phyloP scores from a whole-genome alignment of 2,329 filamentous ascomycete species.

The Aspergillus latus region DNA sequence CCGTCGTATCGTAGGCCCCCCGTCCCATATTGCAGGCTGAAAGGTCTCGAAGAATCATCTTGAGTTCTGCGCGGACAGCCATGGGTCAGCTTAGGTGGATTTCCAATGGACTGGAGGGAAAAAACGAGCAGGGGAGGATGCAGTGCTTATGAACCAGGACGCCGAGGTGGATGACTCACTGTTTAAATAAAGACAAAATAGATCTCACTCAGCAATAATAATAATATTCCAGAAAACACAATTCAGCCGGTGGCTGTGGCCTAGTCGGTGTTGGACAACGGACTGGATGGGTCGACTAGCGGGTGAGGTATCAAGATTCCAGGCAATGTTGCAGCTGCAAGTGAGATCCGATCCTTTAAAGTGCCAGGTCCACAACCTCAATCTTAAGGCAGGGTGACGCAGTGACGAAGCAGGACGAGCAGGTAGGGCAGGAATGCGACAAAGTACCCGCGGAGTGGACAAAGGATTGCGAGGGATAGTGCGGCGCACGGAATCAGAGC shows the following conservation, averaged over 20 bases:
- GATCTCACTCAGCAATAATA: constrained; percentile 5
- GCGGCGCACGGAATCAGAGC: constrained; percentile 19
- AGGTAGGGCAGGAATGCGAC: constrained; percentile 32
- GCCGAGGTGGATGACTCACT: constrained; percentile 8
- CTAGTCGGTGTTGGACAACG: constrained; percentile 21
- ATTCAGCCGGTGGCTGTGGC: constrained; percentile 14
- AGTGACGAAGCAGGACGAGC: constrained; percentile 21
- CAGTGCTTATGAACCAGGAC: not conserved
- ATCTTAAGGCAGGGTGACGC: constrained; percentile 22
- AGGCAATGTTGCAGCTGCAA: constrained; percentile 33
- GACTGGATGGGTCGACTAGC: constrained; percentile 19
- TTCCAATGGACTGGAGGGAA: constrained; percentile 2
- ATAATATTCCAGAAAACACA: constrained; percentile 15
- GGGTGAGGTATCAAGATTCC: constrained; percentile 23
- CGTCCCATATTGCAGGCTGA: constrained; percentile 51
- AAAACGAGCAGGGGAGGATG: not conserved
- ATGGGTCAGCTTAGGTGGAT: constrained; percentile 28
- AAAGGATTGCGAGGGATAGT: constrained; percentile 22
- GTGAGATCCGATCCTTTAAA: constrained; percentile 40
- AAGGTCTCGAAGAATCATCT: constrained; percentile 44
- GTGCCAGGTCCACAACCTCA: constrained; percentile 21
- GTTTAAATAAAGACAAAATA: constrained; percentile 12
- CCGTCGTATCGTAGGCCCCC: constrained; percentile 54
- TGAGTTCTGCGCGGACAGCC: constrained; percentile 33
- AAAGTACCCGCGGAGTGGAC: constrained; percentile 19